Evolutionary conservation across 1,284 basidiomycete species (phyloP).

Genomic region (Cryptococcus floricola): DNA sequence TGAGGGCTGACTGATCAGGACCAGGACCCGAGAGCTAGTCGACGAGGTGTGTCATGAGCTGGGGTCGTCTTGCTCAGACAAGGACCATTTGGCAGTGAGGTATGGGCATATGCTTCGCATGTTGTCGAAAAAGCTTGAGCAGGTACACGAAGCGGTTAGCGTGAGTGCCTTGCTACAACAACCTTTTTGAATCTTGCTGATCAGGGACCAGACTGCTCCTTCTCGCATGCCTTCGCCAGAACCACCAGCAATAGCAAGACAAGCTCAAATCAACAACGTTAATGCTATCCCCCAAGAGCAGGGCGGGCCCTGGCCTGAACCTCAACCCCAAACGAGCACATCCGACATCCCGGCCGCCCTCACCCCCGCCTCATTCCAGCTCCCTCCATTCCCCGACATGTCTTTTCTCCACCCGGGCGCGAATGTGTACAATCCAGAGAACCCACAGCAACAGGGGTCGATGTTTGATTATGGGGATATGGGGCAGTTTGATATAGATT

Average conservation of each 20-base stretch:
- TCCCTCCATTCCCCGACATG: conserved; percentile 10
- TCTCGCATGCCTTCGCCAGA: conserved; percentile 42
- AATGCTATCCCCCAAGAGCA: not conserved
- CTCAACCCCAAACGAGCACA: too few species aligned
- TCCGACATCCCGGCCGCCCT: not conserved
- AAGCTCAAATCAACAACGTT: not conserved
- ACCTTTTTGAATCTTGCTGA: not conserved
- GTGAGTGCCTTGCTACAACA: conserved; percentile 17
- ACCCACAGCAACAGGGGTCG: conserved; percentile 2
- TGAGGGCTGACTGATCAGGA: too few species aligned
- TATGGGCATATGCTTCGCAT: conserved; percentile 46
- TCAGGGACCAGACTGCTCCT: conserved; percentile 32
- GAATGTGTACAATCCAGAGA: not conserved
- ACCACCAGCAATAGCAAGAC: conserved; percentile 1
- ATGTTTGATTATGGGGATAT: conserved; percentile 35
- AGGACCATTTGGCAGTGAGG: conserved; percentile 44
- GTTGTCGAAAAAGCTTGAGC: conserved; percentile 37
- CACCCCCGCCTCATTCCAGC: conserved; percentile 5
- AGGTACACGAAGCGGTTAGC: conserved; percentile 36
- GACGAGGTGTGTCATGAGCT: conserved; percentile 38
- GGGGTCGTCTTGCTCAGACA: conserved; percentile 35
- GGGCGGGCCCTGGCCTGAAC: too few species aligned
- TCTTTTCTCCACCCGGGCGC: not conserved
- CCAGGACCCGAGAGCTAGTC: conserved; percentile 38
- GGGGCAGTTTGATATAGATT: conserved; percentile 39